Evolutionary conservation across 108 stramenopile genomes (phyloP), one percentile per base, ranked within the genome.

Genomic region (Skeletonema tropicum): DNA sequence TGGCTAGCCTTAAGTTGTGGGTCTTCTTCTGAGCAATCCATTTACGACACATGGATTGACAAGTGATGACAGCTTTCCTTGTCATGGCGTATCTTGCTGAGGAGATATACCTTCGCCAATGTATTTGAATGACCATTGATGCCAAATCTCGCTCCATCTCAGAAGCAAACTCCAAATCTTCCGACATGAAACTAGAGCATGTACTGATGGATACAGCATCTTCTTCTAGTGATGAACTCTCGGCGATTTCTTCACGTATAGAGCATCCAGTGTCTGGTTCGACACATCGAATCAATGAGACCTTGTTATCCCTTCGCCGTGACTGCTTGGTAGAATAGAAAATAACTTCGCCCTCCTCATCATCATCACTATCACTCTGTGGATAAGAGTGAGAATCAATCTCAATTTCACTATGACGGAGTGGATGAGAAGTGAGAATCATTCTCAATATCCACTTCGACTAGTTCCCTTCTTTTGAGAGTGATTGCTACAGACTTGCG

Each of bases 401-500:
- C 19, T 5, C 19, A 5, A 19, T 19, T 6, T 19, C 48, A 32
- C n/a, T n/a, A n/a, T n/a, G n/a, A n/a, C n/a, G n/a, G n/a, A n/a
- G 48, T 49, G 48, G 12, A 6, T 49, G 4, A 5, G 48, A 19
- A n/a, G 48, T 7, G 17, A 49, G 48, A 49, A n/a, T 19, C 19
- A 5, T 7, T 12, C 19, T 5, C 45, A n/a, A 4, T 4, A n/a
- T 46, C 45, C 13, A 49, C 5, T 6, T 49, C 4, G 0, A 52
- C 26, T 32, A 67, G n/a, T 9, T 57, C 14, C 25, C 25, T 46
- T 41, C 23, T 73, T 12, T 21, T 3, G 15, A 0, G 13, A 64
- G 25, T 6, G 11, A 64, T 23, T 35, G 71, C 71, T 25, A 66
- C 15, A 6, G 36, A 39, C 32, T 65, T 57, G 39, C 65, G 65